These are phyloP conservation scores for Saccharum officinarum DNA, from an alignment of 176 grass and related monocot species.

Conservation along the genomic window DNA sequence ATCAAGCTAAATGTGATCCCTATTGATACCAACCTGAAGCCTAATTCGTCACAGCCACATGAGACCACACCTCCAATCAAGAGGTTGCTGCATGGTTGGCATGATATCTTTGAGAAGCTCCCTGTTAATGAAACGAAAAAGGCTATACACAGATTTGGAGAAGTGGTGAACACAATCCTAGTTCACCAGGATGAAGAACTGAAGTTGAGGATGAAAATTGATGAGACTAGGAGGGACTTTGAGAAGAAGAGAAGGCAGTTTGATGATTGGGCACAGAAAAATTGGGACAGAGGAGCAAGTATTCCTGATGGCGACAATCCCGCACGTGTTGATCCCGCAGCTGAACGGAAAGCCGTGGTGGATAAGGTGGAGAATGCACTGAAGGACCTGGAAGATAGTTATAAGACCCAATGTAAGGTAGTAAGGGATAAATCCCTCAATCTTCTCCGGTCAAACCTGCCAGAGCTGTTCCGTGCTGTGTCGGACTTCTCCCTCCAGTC, in stretches of 20 bases:
- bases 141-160: conserved; percentile 56
- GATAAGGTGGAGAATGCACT: conserved; percentile 43
- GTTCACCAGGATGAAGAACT: conserved; percentile 63
- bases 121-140: conserved; percentile 36
- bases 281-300: conserved; percentile 51
- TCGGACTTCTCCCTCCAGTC: conserved; percentile 55
- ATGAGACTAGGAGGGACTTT: conserved; percentile 47
- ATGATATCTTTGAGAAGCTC: conserved; percentile 60
- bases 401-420: conserved; percentile 48
- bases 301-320: conserved; percentile 34
- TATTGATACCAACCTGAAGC: conserved; percentile 61
- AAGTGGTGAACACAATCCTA: conserved; percentile 60
- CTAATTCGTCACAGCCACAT: conserved; percentile 41
- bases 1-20: conserved; percentile 68
- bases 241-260: conserved; percentile 67
- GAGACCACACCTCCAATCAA: conserved; percentile 66
- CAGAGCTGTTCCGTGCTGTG: conserved; percentile 49
- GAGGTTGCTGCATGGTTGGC: conserved; percentile 63
- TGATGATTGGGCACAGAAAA: conserved; percentile 58
- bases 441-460: conserved; percentile 60
- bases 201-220: conserved; percentile 47
- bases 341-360: conserved; percentile 44
- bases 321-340: conserved; percentile 28
- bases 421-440: conserved; percentile 85
- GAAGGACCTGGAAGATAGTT: conserved; percentile 45